Evolutionary conservation across 2,329 filamentous ascomycete species (phyloP).

Genomic region (Metarhizium guizhouense): DNA sequence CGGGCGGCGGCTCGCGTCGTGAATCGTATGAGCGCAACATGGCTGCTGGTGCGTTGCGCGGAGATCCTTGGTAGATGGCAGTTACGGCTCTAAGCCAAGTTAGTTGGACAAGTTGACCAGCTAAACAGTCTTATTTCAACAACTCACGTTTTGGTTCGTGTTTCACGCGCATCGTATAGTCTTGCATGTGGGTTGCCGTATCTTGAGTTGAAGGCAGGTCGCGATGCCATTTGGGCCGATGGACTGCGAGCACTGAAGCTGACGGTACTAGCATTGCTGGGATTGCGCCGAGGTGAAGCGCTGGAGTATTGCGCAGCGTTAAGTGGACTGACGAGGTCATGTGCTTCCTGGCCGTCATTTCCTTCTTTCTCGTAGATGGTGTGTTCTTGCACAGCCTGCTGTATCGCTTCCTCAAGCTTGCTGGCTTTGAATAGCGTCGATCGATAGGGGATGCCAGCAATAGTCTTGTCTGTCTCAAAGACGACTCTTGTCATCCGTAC

Average conservation of each 20-base stretch:
- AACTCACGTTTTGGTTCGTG: slow-evolving; percentile 80
- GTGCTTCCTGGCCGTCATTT: slow-evolving; percentile 53
- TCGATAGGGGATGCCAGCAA: slow-evolving; percentile 89
- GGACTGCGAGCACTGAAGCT: slow-evolving; percentile 67
- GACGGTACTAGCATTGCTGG: slow-evolving; percentile 73
- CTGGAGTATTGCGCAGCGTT: slow-evolving; percentile 32
- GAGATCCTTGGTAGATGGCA: slow-evolving; percentile 79
- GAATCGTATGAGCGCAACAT: slow-evolving; percentile 93
- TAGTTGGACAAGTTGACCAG: neutral
- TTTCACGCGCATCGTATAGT: slow-evolving; percentile 80
- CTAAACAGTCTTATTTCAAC: neutral
- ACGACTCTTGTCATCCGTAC: slow-evolving; percentile 89
- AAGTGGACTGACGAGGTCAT: slow-evolving; percentile 31
- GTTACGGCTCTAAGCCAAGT: slow-evolving; percentile 64
- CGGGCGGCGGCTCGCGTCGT: slow-evolving; percentile 77
- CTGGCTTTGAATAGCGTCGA: slow-evolving; percentile 96
- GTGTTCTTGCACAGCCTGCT: slow-evolving; percentile 76
- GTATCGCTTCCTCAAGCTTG: slow-evolving; percentile 87
- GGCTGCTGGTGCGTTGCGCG: slow-evolving; percentile 56
- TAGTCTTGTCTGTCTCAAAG: slow-evolving; percentile 97
- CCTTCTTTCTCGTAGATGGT: slow-evolving; percentile 75
- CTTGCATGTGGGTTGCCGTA: slow-evolving; percentile 78
- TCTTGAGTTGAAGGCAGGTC: slow-evolving; percentile 44
- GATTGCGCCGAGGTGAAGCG: slow-evolving; percentile 47
- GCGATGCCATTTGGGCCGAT: slow-evolving; percentile 40